Evolutionary conservation across 192 early-diverging fungal species (phyloP), one percentile per base, ranked within the genome.

Genomic region (Coemansia erecta): DNA sequence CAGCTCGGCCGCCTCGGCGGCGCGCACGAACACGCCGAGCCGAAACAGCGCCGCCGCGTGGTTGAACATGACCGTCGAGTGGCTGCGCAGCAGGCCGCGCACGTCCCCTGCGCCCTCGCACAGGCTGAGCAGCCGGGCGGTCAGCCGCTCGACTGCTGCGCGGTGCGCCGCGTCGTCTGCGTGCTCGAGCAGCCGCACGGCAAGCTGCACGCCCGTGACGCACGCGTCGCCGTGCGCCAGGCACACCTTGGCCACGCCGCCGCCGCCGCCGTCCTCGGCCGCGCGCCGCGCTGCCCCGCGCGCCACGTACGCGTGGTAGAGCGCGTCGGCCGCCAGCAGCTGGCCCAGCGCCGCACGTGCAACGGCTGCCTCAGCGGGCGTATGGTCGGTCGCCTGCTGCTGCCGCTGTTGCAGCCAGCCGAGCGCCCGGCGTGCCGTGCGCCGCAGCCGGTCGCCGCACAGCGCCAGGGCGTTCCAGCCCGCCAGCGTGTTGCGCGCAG

Each of bases 31-130:
- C 10, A 64, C 51, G 24, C 72, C 69, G 10, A 72, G 76, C 58
- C 72, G 76, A n/a, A 65, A 78, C 23, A 72, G 37, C 14, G 46
- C 19, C 3, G 76, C 76, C 4, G 70, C 76, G 13, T 44, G 66
- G 53, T 78, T 78, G 53, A 72, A 78, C 15, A 63, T 63, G 51
- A 78, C 65, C 8, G 70, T 66, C 22, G 76, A 78, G 42, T 78
- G 76, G 56, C 47, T 72, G 46, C 76, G 76, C 47, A 78, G 53
- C 15, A 65, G 60, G n/a, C 66, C 69, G 8, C 14, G n/a, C n/a
- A n/a, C n/a, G n/a, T n/a, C n/a, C n/a, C n/a, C n/a, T n/a, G n/a
- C n/a, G n/a, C n/a, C n/a, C n/a, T n/a, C n/a, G n/a, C n/a, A n/a
- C n/a, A n/a, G n/a, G n/a, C n/a, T n/a, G n/a, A n/a, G n/a, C n/a